phyloP scores from a whole-genome alignment of 139 green algal species.

The Parachlorella kessleri region DNA sequence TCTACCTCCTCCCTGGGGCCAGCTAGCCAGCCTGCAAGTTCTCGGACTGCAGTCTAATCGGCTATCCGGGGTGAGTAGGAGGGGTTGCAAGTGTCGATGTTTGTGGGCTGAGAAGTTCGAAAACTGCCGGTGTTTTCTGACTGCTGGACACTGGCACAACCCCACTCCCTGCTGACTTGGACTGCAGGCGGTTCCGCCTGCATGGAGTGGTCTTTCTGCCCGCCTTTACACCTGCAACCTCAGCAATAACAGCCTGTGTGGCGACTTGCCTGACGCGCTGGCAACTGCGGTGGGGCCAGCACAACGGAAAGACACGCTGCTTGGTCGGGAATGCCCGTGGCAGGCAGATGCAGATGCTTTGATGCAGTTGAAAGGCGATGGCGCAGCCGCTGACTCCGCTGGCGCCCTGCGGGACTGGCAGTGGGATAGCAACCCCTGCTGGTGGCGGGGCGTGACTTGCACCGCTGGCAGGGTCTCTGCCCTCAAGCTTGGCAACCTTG shows the following conservation, averaged over 20 bases:
- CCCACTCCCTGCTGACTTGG: too few species aligned
- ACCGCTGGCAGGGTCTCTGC: neutral
- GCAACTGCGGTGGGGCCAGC: neutral
- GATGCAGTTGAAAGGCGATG: slow-evolving; percentile 27
- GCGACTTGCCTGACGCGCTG: slow-evolving; percentile 1
- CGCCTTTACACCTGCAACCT: slow-evolving; percentile 9
- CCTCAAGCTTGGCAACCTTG: neutral
- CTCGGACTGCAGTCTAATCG: slow-evolving; percentile 13
- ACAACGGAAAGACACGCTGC: neutral
- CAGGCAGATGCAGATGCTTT: neutral
- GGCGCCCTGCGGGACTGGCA: slow-evolving; percentile 25
- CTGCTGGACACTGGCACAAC: too few species aligned
- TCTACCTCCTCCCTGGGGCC: slow-evolving; percentile 13
- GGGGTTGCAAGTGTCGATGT: too few species aligned
- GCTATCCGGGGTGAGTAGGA: slow-evolving; percentile 17
- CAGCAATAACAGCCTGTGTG: slow-evolving; percentile 13
- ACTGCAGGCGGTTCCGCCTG: slow-evolving; percentile 8
- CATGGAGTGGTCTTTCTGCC: slow-evolving; percentile 3
- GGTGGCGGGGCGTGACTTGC: slow-evolving; percentile 30
- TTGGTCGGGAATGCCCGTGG: slow-evolving; percentile 9
- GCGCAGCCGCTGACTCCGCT: slow-evolving; percentile 44
- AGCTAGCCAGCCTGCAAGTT: slow-evolving; percentile 16
- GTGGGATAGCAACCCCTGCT: slow-evolving; percentile 48
- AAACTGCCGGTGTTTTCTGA: too few species aligned
- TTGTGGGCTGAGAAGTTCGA: too few species aligned